Percentiles rank a stretch among this genome's conserved stretches.
These are phyloP conservation scores for Kwoniella dejecticola DNA, from an alignment of 768 basidiomycete species.

Conservation along the genomic window DNA sequence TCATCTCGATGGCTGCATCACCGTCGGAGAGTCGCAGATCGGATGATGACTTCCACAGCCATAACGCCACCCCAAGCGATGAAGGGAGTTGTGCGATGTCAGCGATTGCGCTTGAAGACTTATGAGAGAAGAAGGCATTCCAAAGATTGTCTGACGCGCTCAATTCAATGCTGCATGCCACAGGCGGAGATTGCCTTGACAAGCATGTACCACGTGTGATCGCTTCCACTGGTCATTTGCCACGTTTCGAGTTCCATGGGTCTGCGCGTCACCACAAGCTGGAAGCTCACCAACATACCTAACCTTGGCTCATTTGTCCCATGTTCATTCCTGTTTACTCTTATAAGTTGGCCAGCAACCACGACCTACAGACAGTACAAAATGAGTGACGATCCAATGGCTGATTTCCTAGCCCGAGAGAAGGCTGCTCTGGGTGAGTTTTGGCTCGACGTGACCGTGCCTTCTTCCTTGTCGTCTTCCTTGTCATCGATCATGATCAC, in stretches of 20 bases:
- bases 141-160: too few species aligned
- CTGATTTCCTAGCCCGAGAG: conserved; percentile 54
- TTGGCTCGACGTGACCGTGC: not conserved
- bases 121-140: too few species aligned
- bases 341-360: too few species aligned
- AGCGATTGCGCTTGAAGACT: too few species aligned
- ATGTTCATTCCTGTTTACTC: not conserved
- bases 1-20: too few species aligned
- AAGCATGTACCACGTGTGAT: not conserved
- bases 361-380: not conserved
- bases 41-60: too few species aligned
- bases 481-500: too few species aligned
- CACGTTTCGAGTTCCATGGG: not conserved
- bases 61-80: too few species aligned
- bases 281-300: not conserved
- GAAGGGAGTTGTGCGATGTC: too few species aligned
- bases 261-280: conserved; percentile 1
- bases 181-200: not conserved
- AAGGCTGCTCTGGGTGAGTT: conserved; percentile 51
- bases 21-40: not conserved
- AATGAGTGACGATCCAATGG: conserved; percentile 54
- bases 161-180: not conserved
- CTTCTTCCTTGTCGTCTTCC: not conserved
- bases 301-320: too few species aligned
- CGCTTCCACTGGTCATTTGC: conserved; percentile 2